These are phyloP conservation scores for Huntiella bhutanensis DNA, from an alignment of 2,329 filamentous ascomycete species.

Conservation along the genomic window DNA sequence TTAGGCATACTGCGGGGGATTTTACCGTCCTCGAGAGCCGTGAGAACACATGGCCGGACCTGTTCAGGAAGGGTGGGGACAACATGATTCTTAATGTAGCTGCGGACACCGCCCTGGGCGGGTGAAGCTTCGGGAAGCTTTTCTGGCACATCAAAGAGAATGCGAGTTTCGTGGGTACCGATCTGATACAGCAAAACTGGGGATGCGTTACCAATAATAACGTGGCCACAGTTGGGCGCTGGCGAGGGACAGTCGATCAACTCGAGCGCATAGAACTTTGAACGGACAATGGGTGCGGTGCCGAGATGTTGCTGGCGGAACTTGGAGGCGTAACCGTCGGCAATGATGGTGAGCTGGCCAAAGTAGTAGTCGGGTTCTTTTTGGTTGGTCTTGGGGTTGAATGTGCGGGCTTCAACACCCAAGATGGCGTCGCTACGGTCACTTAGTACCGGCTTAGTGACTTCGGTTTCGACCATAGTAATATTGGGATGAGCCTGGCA, in stretches of 20 bases:
- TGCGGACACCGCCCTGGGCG: constrained; percentile 63
- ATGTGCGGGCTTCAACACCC: constrained; percentile 60
- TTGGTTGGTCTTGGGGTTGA: constrained; percentile 32
- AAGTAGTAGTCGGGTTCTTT: constrained; percentile 63
- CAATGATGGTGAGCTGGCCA: constrained; percentile 68
- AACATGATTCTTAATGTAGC: constrained; percentile 62
- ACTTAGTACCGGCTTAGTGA: constrained; percentile 53
- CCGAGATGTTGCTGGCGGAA: constrained; percentile 67
- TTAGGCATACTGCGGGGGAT: constrained; percentile 83
- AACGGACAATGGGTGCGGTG: constrained; percentile 49
- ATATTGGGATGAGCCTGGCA: constrained; percentile 65
- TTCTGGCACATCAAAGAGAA: constrained; percentile 71
- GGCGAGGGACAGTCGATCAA: constrained; percentile 74
- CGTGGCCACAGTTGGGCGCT: constrained; percentile 59
- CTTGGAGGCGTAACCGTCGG: constrained; percentile 81
- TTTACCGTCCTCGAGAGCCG: constrained; percentile 58
- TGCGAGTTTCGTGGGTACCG: constrained; percentile 80
- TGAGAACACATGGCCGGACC: constrained; percentile 54
- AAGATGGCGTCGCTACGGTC: constrained; percentile 53
- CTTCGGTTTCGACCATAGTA: constrained; percentile 78
- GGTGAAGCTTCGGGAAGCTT: constrained; percentile 54
- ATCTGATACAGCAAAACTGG: constrained; percentile 94
- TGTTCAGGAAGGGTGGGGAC: constrained; percentile 56
- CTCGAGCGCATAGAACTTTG: constrained; percentile 86
- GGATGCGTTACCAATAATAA: constrained; percentile 56